Evolutionary conservation across 202 grass and related monocot species (phyloP).

Genomic region (Eragrostis tef): DNA sequence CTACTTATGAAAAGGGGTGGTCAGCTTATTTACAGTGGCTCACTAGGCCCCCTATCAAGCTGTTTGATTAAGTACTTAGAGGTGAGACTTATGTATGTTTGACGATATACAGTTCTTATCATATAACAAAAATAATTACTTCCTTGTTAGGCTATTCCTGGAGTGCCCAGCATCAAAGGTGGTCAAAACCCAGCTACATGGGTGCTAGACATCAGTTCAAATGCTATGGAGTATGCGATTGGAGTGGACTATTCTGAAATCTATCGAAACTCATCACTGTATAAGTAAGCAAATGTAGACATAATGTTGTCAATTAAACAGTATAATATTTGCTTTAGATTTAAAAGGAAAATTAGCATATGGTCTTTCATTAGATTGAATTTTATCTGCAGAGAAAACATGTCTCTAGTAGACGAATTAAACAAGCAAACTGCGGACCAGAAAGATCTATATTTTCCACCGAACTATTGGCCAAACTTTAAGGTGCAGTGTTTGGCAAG

Average conservation of each 20-base stretch:
- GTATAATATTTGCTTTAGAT: neutral
- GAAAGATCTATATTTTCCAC: constrained; percentile 67
- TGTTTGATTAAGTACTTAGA: constrained; percentile 88
- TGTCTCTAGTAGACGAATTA: constrained; percentile 63
- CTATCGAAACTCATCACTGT: constrained; percentile 64
- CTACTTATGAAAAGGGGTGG: constrained; percentile 96
- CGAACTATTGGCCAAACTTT: constrained; percentile 63
- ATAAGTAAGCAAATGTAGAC: constrained; percentile 52
- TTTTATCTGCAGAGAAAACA: constrained; percentile 59
- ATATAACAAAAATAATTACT: neutral
- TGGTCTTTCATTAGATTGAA: neutral
- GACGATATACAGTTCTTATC: constrained; percentile 5
- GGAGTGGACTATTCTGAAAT: constrained; percentile 73
- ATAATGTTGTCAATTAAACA: neutral
- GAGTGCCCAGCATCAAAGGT: constrained; percentile 69
- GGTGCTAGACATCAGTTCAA: constrained; percentile 80
- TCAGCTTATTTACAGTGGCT: constrained; percentile 77
- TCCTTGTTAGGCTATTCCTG: constrained; percentile 68
- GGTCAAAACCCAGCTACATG: constrained; percentile 89
- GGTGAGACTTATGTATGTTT: constrained; percentile 57
- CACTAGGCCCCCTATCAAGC: constrained; percentile 66
- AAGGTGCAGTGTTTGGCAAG: constrained; percentile 62
- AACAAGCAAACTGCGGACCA: constrained; percentile 8
- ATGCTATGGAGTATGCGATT: constrained; percentile 68
- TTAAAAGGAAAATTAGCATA: neutral